Evolutionary conservation across 2,329 filamentous ascomycete genomes (phyloP).

Genomic region (Pezicula rhizophila): DNA sequence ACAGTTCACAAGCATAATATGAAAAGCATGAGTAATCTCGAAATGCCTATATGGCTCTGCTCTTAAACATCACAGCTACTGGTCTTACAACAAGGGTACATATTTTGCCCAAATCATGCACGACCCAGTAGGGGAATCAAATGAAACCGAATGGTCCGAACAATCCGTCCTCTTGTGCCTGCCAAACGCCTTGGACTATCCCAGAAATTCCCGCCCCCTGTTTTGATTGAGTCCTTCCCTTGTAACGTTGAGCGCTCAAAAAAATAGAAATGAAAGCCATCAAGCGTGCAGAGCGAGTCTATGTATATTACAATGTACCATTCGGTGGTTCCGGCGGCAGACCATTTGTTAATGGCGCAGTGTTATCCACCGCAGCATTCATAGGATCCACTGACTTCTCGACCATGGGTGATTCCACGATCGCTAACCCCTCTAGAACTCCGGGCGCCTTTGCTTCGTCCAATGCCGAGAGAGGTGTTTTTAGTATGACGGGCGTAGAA

Average conservation of each 20-base stretch:
- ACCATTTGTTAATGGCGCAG: slow-evolving; percentile 6
- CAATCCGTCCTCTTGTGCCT: slow-evolving; percentile 2
- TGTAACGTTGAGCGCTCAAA: slow-evolving; percentile 16
- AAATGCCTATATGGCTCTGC: slow-evolving; percentile 2
- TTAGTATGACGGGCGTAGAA: slow-evolving; percentile 28
- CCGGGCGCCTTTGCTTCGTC: slow-evolving; percentile 37
- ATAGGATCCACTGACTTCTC: slow-evolving; percentile 26
- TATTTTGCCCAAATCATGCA: background rate
- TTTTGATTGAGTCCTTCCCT: slow-evolving; percentile 12
- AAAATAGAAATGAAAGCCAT: slow-evolving; percentile 15
- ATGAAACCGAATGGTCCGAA: slow-evolving; percentile 4
- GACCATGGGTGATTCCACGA: slow-evolving; percentile 28
- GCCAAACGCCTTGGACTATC: slow-evolving; percentile 16
- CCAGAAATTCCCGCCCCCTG: slow-evolving; percentile 14
- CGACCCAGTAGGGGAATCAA: slow-evolving; percentile 9
- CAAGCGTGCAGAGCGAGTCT: slow-evolving; percentile 18
- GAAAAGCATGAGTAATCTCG: background rate
- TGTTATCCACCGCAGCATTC: background rate
- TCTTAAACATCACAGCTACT: slow-evolving; percentile 2
- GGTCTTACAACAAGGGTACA: slow-evolving; percentile 4
- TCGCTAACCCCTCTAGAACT: slow-evolving; percentile 24
- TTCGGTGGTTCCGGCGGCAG: slow-evolving; percentile 16
- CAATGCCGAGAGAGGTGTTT: slow-evolving; percentile 29
- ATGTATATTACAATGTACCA: slow-evolving; percentile 32
- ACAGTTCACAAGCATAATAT: background rate